phyloP scores from a whole-genome alignment of 1,284 basidiomycete species.

The Pseudozyma tsukubaensis region DNA sequence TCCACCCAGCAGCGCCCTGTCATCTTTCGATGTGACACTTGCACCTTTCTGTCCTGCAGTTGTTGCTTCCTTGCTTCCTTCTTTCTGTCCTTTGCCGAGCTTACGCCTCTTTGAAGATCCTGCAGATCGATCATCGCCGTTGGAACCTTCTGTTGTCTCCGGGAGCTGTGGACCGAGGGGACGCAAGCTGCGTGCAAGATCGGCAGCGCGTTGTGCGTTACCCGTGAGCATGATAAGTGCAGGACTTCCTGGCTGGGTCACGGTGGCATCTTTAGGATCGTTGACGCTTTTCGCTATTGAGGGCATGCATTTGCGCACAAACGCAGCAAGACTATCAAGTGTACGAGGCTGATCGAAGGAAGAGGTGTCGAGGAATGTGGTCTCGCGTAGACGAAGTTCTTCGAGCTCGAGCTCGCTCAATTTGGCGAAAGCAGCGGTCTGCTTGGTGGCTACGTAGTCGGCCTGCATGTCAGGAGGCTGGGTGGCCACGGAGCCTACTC shows the following conservation, averaged over 20 bases:
- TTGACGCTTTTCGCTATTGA: slow-evolving; percentile 21
- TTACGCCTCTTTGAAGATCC: slow-evolving; percentile 36
- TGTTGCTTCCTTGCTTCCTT: slow-evolving; percentile 9
- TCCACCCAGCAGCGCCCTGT: slow-evolving; percentile 25
- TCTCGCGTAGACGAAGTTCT: slow-evolving; percentile 48
- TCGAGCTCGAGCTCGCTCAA: slow-evolving; percentile 61
- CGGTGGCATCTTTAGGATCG: slow-evolving; percentile 19
- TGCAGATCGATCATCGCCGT: slow-evolving; percentile 14
- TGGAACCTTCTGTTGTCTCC: slow-evolving; percentile 19
- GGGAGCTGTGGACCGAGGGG: slow-evolving; percentile 38
- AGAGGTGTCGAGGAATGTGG: slow-evolving; percentile 51
- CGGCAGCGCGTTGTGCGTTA: slow-evolving; percentile 63
- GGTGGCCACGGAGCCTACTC: slow-evolving; percentile 43
- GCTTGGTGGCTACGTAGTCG: slow-evolving; percentile 56
- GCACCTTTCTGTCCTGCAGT: slow-evolving; percentile 15
- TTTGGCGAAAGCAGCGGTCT: slow-evolving; percentile 52
- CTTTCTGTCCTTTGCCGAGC: slow-evolving; percentile 9
- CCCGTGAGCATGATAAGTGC: slow-evolving; percentile 56
- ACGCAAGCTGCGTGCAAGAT: slow-evolving; percentile 53
- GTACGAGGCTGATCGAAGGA: slow-evolving; percentile 31
- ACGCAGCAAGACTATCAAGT: slow-evolving; percentile 33
- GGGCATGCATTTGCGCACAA: slow-evolving; percentile 48
- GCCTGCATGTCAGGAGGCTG: slow-evolving; percentile 59
- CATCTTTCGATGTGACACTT: slow-evolving; percentile 15
- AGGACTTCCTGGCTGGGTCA: slow-evolving; percentile 40